These are phyloP conservation scores for Zizania latifolia DNA, from an alignment of 176 grass and related monocot genomes.

Conservation along the genomic window DNA sequence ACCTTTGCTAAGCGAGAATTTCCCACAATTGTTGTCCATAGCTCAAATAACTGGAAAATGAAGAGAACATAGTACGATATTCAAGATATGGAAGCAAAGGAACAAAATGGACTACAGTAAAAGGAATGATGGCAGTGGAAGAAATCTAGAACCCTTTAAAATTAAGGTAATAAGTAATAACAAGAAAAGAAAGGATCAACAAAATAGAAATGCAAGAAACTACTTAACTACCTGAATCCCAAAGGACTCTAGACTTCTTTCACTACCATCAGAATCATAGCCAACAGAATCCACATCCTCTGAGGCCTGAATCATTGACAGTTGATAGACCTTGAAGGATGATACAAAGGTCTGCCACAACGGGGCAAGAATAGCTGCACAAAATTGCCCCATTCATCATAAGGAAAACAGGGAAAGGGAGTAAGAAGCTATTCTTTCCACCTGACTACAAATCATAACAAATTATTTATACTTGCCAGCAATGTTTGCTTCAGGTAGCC, in stretches of 20 bases:
- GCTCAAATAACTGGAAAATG: slow-evolving; percentile 76
- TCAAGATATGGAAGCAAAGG: neutral
- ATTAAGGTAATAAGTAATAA: neutral
- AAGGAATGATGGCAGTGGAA: neutral
- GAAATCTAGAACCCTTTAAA: neutral
- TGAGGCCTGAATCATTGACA: slow-evolving; percentile 61
- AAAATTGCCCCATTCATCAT: slow-evolving; percentile 17
- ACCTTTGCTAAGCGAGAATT: slow-evolving; percentile 84
- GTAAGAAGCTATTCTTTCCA: neutral
- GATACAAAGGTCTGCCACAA: slow-evolving; percentile 95
- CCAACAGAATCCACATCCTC: slow-evolving; percentile 61
- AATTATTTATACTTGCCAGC: slow-evolving; percentile 46
- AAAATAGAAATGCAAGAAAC: slow-evolving; percentile 11
- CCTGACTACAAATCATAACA: neutral
- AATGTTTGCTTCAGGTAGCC: slow-evolving; percentile 60
- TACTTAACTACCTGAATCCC: slow-evolving; percentile 92
- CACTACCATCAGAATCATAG: slow-evolving; percentile 87
- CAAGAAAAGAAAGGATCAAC: neutral
- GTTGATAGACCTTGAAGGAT: slow-evolving; percentile 67
- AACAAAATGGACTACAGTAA: neutral
- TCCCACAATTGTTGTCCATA: slow-evolving; percentile 81
- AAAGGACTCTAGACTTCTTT: slow-evolving; percentile 86
- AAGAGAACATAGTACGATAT: neutral
- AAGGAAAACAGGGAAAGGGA: neutral
- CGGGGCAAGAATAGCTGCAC: slow-evolving; percentile 63